Evolutionary conservation across 225 moss, liverwort and hornwort genomes (phyloP), one percentile per base, ranked within the genome.

Genomic region (Sphagnum tenellum): DNA sequence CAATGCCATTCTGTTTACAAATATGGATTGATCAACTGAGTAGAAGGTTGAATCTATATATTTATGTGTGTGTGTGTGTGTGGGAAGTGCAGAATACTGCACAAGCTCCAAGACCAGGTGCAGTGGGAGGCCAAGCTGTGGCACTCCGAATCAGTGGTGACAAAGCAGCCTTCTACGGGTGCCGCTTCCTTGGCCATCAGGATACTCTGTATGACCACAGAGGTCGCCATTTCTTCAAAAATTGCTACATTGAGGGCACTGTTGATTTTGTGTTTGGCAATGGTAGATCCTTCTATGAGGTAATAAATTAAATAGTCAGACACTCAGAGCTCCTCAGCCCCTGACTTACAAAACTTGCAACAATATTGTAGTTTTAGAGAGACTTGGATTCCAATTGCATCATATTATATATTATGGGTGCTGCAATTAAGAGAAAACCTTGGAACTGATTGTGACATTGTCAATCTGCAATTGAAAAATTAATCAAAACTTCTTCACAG

Each of bases 211-310:
- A 91, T 3, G 91, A 91, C 61, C 91, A 91, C 73, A 64, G 50
- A 8, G 91, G 91, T 2, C 81, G 86, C 49, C 91, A 88, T 59
- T 86, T 79, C 80, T 91, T 88, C 80, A 68, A 78, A 50, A 56
- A 75, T 14, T 91, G 88, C 66, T 86, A 78, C 46, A 56, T 78
- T 3, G 75, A 83, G 9, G 91, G 91, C 45, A 86, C 83, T 0
- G 62, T 91, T 7, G 91, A 91, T 59, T 88, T 91, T 62, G 62
- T 91, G 53, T 91, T 91, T 10, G 91, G 91, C 7, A 77, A 86
- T 44, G 91, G 88, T 10, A 71, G 86, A 50, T 88, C 91, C 0
- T 66, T 91, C 8, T 91, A 88, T 44, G 71, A 83, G 49, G 82
- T 82, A 62, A 56, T 11, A 56, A 56, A 13, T 56, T 11, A n/a